Conservation (phyloP, 2,329 filamentous ascomycete species). For the Immersiporthe knoxdaviesiana region DNA sequence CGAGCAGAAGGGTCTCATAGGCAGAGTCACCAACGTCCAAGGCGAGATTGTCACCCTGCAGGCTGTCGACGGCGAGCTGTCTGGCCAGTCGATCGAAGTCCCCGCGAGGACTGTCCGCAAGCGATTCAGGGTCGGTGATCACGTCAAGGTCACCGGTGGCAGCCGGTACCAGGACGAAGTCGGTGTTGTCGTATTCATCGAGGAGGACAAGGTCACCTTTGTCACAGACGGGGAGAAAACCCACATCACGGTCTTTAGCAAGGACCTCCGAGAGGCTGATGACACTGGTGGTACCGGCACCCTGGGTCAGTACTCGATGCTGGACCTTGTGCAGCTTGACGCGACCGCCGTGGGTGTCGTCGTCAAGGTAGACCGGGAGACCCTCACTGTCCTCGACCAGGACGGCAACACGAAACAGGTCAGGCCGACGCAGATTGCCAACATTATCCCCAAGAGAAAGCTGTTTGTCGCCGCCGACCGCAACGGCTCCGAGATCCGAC, state of each 20-base stretch:
- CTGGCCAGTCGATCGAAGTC: conserved; percentile 85
- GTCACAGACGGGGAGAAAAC: conserved; percentile 90
- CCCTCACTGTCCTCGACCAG: conserved; percentile 86
- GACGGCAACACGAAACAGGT: conserved; percentile 80
- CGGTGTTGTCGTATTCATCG: conserved; percentile 94
- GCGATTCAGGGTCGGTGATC: conserved; percentile 89
- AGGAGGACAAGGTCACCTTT: conserved; percentile 88
- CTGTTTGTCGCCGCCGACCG: conserved; percentile 89
- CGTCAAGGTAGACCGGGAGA: conserved; percentile 93
- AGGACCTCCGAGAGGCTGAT: conserved; percentile 89
- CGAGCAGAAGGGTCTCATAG: conserved; percentile 89
- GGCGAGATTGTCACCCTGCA: conserved; percentile 89
- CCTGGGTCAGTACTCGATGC: conserved; percentile 86
- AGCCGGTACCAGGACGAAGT: conserved; percentile 94
- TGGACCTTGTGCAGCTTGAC: conserved; percentile 93
- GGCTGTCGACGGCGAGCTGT: conserved; percentile 80
- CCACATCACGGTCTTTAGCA: conserved; percentile 97
- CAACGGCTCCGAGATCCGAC: conserved; percentile 88
- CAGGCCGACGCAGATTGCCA: conserved; percentile 88
- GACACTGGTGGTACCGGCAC: conserved; percentile 86
- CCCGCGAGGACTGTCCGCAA: conserved; percentile 92
- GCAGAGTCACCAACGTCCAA: conserved; percentile 82
- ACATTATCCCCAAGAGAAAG: conserved; percentile 81
- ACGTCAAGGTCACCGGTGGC: conserved; percentile 97
- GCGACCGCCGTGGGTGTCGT: conserved; percentile 90